These are phyloP conservation scores for Myxozyma nipponensis DNA, from an alignment of 805 yeast species.

Conservation along the genomic window DNA sequence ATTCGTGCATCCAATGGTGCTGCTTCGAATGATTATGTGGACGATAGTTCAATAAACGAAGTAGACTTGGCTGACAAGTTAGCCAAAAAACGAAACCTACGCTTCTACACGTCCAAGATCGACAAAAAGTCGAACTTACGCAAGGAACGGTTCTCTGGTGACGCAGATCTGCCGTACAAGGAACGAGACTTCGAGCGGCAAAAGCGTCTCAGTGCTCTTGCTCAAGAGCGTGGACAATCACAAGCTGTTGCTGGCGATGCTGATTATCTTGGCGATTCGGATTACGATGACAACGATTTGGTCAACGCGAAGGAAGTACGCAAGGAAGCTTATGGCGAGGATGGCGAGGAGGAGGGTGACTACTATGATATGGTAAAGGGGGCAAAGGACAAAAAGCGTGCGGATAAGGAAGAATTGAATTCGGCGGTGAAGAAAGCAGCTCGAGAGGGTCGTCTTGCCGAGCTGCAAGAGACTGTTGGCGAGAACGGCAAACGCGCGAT, in stretches of 20 bases:
- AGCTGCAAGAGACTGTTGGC: slow-evolving; percentile 61
- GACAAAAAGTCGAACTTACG: slow-evolving; percentile 70
- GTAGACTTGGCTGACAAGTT: slow-evolving; percentile 84
- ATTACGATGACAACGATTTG: slow-evolving; percentile 31
- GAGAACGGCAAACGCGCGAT: slow-evolving; percentile 90
- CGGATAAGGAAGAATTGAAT: slow-evolving; percentile 35
- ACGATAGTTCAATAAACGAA: slow-evolving; percentile 62
- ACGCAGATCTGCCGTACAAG: slow-evolving; percentile 83
- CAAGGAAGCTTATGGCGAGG: not conserved
- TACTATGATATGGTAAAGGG: slow-evolving; percentile 57
- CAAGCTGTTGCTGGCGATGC: slow-evolving; percentile 43
- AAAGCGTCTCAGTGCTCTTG: slow-evolving; percentile 81
- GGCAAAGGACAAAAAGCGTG: slow-evolving; percentile 48
- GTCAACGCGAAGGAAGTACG: slow-evolving; percentile 3
- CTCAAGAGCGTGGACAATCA: slow-evolving; percentile 69
- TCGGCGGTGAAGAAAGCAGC: slow-evolving; percentile 50
- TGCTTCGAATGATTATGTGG: slow-evolving; percentile 55
- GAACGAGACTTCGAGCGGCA: slow-evolving; percentile 89
- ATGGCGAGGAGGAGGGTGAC: slow-evolving; percentile 46
- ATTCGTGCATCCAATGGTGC: slow-evolving; percentile 30
- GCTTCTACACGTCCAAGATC: slow-evolving; percentile 95
- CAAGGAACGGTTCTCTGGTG: slow-evolving; percentile 65
- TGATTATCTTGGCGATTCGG: slow-evolving; percentile 32
- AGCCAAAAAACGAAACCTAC: slow-evolving; percentile 70
- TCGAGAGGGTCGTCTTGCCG: slow-evolving; percentile 76